Percentiles rank a stretch among this genome's conserved stretches.
Conservation (phyloP, 331 rosid species). For the Pyracantha coccinea region DNA sequence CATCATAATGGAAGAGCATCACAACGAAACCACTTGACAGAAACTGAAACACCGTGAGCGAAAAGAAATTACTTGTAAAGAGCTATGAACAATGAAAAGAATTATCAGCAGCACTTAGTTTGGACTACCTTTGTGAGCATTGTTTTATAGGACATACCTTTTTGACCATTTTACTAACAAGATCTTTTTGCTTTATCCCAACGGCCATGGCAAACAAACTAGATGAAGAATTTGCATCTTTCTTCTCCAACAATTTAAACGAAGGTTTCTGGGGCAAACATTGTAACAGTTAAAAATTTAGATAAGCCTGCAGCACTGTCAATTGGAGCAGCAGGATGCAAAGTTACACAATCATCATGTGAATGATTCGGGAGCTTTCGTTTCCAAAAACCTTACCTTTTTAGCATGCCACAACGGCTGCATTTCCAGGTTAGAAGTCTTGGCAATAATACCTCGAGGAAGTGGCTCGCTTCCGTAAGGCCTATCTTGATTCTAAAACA, state of each 20-base stretch:
- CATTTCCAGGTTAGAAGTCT: conserved; percentile 57
- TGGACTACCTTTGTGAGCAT: neutral
- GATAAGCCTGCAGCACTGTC: neutral
- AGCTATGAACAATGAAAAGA: neutral
- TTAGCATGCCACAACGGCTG: conserved; percentile 50
- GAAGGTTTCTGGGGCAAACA: conserved; percentile 30
- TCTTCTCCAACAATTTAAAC: conserved; percentile 38
- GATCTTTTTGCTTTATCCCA: conserved; percentile 71
- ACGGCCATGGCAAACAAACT: conserved; percentile 62
- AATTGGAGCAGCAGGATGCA: neutral
- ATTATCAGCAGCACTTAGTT: neutral
- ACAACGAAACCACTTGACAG: conserved; percentile 52
- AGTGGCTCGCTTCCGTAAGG: conserved; percentile 73
- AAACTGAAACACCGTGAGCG: conserved; percentile 39
- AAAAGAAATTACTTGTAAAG: neutral
- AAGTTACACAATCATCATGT: neutral
- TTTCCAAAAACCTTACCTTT: conserved; percentile 15
- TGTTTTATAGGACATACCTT: conserved; percentile 42
- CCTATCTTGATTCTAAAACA: conserved; percentile 52
- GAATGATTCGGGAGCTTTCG: conserved; percentile 13
- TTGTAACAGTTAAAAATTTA: neutral
- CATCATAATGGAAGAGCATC: conserved; percentile 92
- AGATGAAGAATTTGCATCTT: conserved; percentile 21
- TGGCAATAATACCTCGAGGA: conserved; percentile 60
- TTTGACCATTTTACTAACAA: conserved; percentile 65